Evolutionary conservation across 1,139 yeast species (phyloP).

Genomic region (Debaryomyces fabryi): DNA sequence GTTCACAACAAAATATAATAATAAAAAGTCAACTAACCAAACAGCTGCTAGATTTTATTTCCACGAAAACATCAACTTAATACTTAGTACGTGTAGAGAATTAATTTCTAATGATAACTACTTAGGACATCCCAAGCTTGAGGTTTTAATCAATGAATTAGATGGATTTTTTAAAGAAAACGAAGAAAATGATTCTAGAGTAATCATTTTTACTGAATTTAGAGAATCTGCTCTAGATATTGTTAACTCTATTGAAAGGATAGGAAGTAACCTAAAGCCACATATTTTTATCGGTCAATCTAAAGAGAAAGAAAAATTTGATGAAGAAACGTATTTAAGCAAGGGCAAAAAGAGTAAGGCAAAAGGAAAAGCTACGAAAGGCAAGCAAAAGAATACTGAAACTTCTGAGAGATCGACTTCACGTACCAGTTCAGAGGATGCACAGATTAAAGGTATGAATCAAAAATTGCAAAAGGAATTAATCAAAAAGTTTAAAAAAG

Average conservation of each 20-base stretch:
- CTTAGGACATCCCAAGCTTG: slow-evolving; percentile 78
- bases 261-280: slow-evolving; percentile 52
- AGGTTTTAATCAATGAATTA: slow-evolving; percentile 59
- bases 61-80: slow-evolving; percentile 47
- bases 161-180: slow-evolving; percentile 51
- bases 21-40: slow-evolving; percentile 56
- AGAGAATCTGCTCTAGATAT: slow-evolving; percentile 91
- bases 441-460: slow-evolving; percentile 64
- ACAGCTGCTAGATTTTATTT: slow-evolving; percentile 61
- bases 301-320: slow-evolving; percentile 60
- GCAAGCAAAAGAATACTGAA: slow-evolving; percentile 24
- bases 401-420: slow-evolving; percentile 10
- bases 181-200: slow-evolving; percentile 56
- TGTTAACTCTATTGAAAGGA: slow-evolving; percentile 60
- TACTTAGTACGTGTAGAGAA: slow-evolving; percentile 49
- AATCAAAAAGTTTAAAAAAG: slow-evolving; percentile 71
- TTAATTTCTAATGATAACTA: slow-evolving; percentile 42
- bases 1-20: slow-evolving; percentile 57
- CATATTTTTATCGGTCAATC: slow-evolving; percentile 92
- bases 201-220: slow-evolving; percentile 83
- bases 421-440: slow-evolving; percentile 52
- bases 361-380: slow-evolving; percentile 22
- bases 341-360: slow-evolving; percentile 36
- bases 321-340: slow-evolving; percentile 47
- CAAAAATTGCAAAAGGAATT: slow-evolving; percentile 74